Base-by-base conservation (phyloP, 164 flowering plant species). In the Dillenia turbinata region DNA sequence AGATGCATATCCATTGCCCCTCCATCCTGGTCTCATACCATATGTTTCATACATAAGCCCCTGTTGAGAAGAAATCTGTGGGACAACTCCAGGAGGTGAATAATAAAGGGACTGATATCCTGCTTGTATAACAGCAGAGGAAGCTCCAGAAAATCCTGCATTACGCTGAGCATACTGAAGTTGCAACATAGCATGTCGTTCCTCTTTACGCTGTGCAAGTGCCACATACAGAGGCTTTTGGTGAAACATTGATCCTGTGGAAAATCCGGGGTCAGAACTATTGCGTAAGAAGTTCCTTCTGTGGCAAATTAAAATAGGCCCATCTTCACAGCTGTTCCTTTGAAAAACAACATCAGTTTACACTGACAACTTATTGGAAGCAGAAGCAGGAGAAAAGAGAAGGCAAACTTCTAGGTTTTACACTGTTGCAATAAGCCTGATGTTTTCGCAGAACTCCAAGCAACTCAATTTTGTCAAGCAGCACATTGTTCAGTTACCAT, bases 201-300 rank as follows among this genome's bases (percentile, higher is more conserved):
- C 95, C 75, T 86, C 94, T 70, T 89, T 89, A 62, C 84, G 81
- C 69, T 89, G 95, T 62, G 98, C 96, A 58, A 87, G 78, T 57
- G 98, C 83, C 67, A 85, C 89, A 69, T 86, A 89, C 10, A 89
- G 64, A 68, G 98, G 96, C 72, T 92, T 89, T 46, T 73, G 61
- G 44, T 70, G 87, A 73, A 86, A 74, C 87, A 92, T 85, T 64
- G 56, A 64, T 47, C 90, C 96, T 92, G 76, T 67, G 17, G 65
- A 9, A 71, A 45, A 57, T 17, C 22, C 51, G 66, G 33, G 47
- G 14, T 57, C 26, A 33, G 24, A 46, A 46, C 14, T 2, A 54
- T 54, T 52, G 22, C 15, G 55, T 9, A 64, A 60, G 47, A 13
- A 15, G 5, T 40, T 14, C 22, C 10, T 19, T 33, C 40, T 33